Conservation (phyloP, 176 grass and related monocot species). For the Aegilops tauschii region DNA sequence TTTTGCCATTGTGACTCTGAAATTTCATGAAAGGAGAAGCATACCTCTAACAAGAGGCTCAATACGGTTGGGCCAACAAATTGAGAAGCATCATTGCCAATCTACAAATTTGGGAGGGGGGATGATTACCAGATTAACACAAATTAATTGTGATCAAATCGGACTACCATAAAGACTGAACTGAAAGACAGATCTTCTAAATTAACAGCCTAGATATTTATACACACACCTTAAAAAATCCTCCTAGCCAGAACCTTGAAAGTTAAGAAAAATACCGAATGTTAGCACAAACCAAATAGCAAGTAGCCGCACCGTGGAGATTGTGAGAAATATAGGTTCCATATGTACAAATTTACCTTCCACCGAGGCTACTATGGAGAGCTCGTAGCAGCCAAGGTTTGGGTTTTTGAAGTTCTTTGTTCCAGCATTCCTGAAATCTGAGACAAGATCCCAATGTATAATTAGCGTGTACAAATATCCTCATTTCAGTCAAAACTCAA, state of each 20-base stretch:
- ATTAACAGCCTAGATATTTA: background rate
- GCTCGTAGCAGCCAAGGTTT: constrained; percentile 92
- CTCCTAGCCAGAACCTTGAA: constrained; percentile 95
- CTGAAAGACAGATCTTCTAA: background rate
- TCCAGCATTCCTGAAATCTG: constrained; percentile 91
- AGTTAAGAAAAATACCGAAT: constrained; percentile 19
- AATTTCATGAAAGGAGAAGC: constrained; percentile 21
- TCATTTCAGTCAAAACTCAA: background rate
- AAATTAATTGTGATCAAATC: background rate
- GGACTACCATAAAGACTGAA: background rate
- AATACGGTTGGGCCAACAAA: constrained; percentile 94
- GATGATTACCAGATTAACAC: constrained; percentile 7
- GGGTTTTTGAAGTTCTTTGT: constrained; percentile 63
- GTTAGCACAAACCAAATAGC: constrained; percentile 5
- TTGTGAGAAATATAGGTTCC: constrained; percentile 6
- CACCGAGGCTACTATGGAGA: constrained; percentile 79
- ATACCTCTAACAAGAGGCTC: constrained; percentile 78
- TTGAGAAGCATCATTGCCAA: constrained; percentile 95
- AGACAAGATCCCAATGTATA: constrained; percentile 24
- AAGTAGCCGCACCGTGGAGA: background rate
- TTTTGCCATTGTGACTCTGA: background rate
- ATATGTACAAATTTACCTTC: constrained; percentile 50
- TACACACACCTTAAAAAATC: constrained; percentile 82
- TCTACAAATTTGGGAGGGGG: constrained; percentile 40
- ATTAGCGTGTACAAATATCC: constrained; percentile 15